Base-by-base conservation (phyloP, 441 rosid genomes). In the Pelargonium australe region DNA sequence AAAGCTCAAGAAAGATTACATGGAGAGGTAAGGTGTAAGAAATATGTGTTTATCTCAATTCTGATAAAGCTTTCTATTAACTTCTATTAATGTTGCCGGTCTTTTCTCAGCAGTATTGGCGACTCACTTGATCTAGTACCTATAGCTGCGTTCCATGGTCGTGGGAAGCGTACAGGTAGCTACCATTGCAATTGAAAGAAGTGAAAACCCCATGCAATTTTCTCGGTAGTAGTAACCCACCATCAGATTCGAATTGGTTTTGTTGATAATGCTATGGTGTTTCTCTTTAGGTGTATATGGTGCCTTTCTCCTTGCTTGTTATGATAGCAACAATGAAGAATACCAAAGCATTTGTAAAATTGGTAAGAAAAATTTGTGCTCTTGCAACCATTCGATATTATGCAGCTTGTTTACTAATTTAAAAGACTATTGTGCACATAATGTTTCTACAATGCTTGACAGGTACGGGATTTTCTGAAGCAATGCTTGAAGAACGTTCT, bases 91-190 rank as follows among this genome's bases (percentile, higher is more conserved):
- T 51, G 13, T 58, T 69, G 16, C 49, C 45, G 3, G 1, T 20
- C 62, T 47, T 51, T 67, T 70, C 65, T 20, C 83, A n/a, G 80
- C 90, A 91, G 97, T 73, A 81, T 90, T 70, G 99, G 97, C n/a
- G 99, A 94, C 72, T 87, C 96, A 9, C 77, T 95, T 47, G 97
- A 95, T 86, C 88, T 95, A 73, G 96, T 95, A 67, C 96, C 97
- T 65, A 88, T 91, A 78, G 99, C 88, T 60, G 97, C 96, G 68
- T 89, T 88, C 83, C 92, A 88, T 78, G 99, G 99, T 57, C 90
- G 89, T 74, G 99, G 97, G 71, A 94, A 94, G 83, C 95, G 92
- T 19, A 84, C 92, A 69, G 95, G 93, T 91, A 63, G 73, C n/a
- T 74, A 8, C 72, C 19, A 61, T 68, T 73, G 45, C 31, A 68